Conservation (phyloP, 108 stramenopile species). For the Cyclostephanos tholiformis region DNA sequence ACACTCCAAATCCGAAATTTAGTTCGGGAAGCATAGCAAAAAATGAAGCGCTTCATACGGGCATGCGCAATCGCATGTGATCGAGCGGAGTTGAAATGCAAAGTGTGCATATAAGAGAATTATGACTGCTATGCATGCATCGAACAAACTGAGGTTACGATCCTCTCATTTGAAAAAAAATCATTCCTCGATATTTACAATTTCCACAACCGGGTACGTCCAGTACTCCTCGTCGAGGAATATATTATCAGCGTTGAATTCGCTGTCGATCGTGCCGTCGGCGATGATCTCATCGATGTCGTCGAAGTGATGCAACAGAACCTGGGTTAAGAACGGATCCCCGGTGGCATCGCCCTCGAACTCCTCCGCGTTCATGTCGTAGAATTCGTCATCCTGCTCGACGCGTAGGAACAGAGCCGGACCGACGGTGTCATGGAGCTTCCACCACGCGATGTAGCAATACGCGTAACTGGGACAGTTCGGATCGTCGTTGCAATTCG, state of each 20-base stretch:
- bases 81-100: too few relatives aligned
- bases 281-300: conserved; percentile 39
- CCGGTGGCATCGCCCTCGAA: conserved; percentile 17
- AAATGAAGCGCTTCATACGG: too few relatives aligned
- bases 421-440: conserved; percentile 57
- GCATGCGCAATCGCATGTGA: too few relatives aligned
- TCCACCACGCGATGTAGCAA: conserved; percentile 65
- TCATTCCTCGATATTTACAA: neutral
- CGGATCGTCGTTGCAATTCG: conserved; percentile 54
- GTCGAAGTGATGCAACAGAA: conserved; percentile 52
- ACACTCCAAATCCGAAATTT: too few relatives aligned
- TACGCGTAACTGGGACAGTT: conserved; percentile 50
- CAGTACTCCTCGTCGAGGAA: conserved; percentile 51
- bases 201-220: neutral
- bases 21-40: too few relatives aligned
- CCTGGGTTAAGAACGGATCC: conserved; percentile 40
- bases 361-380: conserved; percentile 33
- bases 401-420: conserved; percentile 52
- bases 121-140: too few relatives aligned
- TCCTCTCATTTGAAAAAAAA: too few relatives aligned
- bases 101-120: too few relatives aligned
- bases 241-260: conserved; percentile 43
- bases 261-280: conserved; percentile 38
- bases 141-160: too few relatives aligned
- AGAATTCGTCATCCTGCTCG: conserved; percentile 58